These are phyloP conservation scores for Coprinopsis sp. DNA, from an alignment of 768 basidiomycete genomes.

Conservation along the genomic window DNA sequence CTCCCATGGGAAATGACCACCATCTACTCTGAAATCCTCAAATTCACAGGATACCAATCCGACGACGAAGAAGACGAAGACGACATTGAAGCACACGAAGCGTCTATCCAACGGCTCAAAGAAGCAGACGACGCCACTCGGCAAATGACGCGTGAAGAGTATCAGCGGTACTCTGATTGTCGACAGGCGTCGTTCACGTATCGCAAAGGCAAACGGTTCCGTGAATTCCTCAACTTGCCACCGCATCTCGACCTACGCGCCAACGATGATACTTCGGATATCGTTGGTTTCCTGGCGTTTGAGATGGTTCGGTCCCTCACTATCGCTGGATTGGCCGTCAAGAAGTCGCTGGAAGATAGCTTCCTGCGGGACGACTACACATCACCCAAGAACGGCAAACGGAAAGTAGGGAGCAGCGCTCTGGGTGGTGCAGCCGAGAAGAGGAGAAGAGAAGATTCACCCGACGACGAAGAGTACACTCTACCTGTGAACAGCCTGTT, in stretches of 20 bases:
- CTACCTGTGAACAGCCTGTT: constrained; percentile 72
- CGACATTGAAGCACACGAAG: constrained; percentile 92
- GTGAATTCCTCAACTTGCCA: constrained; percentile 89
- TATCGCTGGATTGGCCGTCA: constrained; percentile 80
- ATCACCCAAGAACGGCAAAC: constrained; percentile 65
- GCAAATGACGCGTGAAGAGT: constrained; percentile 95
- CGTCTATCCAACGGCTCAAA: constrained; percentile 85
- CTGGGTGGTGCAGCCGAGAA: constrained; percentile 48
- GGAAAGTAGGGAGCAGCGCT: constrained; percentile 44
- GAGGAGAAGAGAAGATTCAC: constrained; percentile 52
- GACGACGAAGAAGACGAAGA: constrained; percentile 96
- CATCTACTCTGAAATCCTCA: constrained; percentile 84
- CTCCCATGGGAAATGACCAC: constrained; percentile 94
- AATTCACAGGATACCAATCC: constrained; percentile 71
- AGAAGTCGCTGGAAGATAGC: constrained; percentile 71
- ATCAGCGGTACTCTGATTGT: constrained; percentile 95
- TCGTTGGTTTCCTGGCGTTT: constrained; percentile 94
- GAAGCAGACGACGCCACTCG: constrained; percentile 94
- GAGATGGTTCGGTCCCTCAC: constrained; percentile 96
- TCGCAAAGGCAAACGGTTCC: constrained; percentile 93
- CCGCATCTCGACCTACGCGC: constrained; percentile 82
- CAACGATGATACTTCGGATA: constrained; percentile 93
- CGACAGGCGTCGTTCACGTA: constrained; percentile 96
- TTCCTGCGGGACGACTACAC: constrained; percentile 61
- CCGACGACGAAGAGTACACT: constrained; percentile 61